phyloP scores from a whole-genome alignment of 2,329 filamentous ascomycete genomes.

The Penicillium sp. region DNA sequence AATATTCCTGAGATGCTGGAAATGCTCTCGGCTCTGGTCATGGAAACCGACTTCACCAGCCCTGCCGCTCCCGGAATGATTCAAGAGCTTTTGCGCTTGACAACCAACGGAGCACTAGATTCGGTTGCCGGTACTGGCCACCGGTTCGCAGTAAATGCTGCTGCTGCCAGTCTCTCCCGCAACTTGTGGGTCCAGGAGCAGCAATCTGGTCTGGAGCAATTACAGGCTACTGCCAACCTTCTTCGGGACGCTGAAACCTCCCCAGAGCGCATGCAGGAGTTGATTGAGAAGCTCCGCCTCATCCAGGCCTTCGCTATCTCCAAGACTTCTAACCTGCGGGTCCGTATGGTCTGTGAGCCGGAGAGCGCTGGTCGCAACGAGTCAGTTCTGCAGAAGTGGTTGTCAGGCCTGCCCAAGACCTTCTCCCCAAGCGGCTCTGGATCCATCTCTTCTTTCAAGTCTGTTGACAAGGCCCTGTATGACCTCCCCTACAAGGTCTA shows the following conservation, averaged over 20 bases:
- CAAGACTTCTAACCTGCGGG: constrained; percentile 69
- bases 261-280: constrained; percentile 70
- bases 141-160: constrained; percentile 79
- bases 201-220: constrained; percentile 86
- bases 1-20: constrained; percentile 93
- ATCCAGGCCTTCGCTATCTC: constrained; percentile 81
- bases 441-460: constrained; percentile 34
- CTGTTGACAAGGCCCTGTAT: constrained; percentile 76
- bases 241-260: constrained; percentile 69
- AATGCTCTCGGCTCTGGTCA: constrained; percentile 75
- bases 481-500: constrained; percentile 96
- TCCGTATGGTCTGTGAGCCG: constrained; percentile 82
- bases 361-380: constrained; percentile 75
- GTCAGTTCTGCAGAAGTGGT: constrained; percentile 70
- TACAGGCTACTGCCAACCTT: constrained; percentile 79
- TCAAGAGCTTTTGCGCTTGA: constrained; percentile 81
- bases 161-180: constrained; percentile 76
- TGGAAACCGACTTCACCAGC: constrained; percentile 88
- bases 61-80: constrained; percentile 81
- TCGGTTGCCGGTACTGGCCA: constrained; percentile 90
- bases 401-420: constrained; percentile 61
- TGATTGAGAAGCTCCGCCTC: constrained; percentile 80
- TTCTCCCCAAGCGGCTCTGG: constrained; percentile 38
- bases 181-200: constrained; percentile 78
- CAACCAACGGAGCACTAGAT: constrained; percentile 87